These are phyloP conservation scores for Periglandula ipomoeae DNA, from an alignment of 2,329 filamentous ascomycete genomes.

Conservation along the genomic window DNA sequence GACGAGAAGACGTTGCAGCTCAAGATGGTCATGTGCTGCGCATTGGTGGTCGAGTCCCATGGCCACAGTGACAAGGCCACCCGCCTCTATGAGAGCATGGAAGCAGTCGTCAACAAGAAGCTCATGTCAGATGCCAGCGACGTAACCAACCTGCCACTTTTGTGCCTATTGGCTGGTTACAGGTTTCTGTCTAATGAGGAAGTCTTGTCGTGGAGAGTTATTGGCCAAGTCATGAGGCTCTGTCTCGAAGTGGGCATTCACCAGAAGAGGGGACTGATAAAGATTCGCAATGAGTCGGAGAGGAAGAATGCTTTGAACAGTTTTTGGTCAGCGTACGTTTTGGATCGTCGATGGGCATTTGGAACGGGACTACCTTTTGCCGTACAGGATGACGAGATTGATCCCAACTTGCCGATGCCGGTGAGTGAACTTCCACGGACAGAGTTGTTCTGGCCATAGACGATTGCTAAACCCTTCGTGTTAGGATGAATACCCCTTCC, in stretches of 20 bases:
- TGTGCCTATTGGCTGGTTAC: constrained; percentile 52
- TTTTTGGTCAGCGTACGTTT: constrained; percentile 80
- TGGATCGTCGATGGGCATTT: constrained; percentile 83
- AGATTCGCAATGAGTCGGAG: constrained; percentile 60
- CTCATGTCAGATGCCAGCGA: constrained; percentile 45
- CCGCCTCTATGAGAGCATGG: constrained; percentile 68
- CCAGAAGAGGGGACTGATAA: constrained; percentile 61
- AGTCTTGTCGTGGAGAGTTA: constrained; percentile 74
- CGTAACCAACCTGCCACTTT: constrained; percentile 37
- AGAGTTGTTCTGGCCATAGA: neutral
- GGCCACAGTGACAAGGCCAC: constrained; percentile 69
- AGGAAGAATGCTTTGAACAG: constrained; percentile 58
- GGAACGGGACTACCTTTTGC: constrained; percentile 83
- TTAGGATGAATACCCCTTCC: constrained; percentile 53
- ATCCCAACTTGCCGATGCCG: constrained; percentile 67
- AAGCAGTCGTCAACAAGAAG: constrained; percentile 58
- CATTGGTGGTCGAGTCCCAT: constrained; percentile 66
- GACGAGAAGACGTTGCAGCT: constrained; percentile 56
- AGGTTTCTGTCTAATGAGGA: constrained; percentile 84
- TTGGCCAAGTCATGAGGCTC: constrained; percentile 71
- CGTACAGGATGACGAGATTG: constrained; percentile 77
- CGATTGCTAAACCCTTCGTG: neutral
- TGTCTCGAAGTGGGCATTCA: constrained; percentile 80
- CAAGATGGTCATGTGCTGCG: constrained; percentile 76
- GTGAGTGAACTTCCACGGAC: constrained; percentile 37